These are phyloP conservation scores for Mimosa pudica DNA, from an alignment of 306 rosid genomes.

Conservation along the genomic window DNA sequence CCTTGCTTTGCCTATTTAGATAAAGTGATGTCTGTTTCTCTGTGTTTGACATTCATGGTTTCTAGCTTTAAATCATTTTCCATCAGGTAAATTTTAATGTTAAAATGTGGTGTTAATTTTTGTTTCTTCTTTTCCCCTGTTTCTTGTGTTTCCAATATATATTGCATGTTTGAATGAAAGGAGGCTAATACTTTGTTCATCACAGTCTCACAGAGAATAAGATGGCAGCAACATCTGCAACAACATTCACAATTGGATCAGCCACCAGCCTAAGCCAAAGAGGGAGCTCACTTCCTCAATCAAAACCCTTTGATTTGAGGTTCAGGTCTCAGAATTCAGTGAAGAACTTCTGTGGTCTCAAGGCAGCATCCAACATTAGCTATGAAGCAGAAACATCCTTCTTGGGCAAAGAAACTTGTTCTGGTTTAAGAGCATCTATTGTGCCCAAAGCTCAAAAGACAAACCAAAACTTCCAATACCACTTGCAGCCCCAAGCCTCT, in stretches of 20 bases:
- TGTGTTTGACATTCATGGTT: background rate
- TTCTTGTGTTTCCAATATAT: background rate
- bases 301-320: slow-evolving; percentile 54
- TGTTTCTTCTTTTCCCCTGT: background rate
- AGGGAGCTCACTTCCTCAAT: slow-evolving; percentile 53
- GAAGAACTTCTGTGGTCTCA: slow-evolving; percentile 74
- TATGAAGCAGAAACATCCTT: slow-evolving; percentile 61
- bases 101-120: background rate
- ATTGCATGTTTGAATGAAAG: slow-evolving; percentile 2
- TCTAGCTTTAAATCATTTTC: background rate
- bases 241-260: slow-evolving; percentile 61
- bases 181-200: slow-evolving; percentile 18
- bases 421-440: slow-evolving; percentile 56
- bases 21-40: background rate
- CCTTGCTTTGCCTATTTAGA: background rate
- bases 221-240: slow-evolving; percentile 78
- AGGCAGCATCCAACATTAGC: slow-evolving; percentile 48
- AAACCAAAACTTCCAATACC: slow-evolving; percentile 35
- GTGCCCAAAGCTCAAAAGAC: slow-evolving; percentile 58
- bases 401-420: slow-evolving; percentile 55
- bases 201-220: slow-evolving; percentile 45
- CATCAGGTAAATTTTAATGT: background rate
- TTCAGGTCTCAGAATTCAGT: slow-evolving; percentile 54
- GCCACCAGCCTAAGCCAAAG: slow-evolving; percentile 48
- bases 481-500: slow-evolving; percentile 76